A percentile compares a stretch with the other conserved stretches of the same genome.
These are phyloP conservation scores for Saccharomycopsis sp. DNA, from an alignment of 805 yeast species.

Conservation along the genomic window DNA sequence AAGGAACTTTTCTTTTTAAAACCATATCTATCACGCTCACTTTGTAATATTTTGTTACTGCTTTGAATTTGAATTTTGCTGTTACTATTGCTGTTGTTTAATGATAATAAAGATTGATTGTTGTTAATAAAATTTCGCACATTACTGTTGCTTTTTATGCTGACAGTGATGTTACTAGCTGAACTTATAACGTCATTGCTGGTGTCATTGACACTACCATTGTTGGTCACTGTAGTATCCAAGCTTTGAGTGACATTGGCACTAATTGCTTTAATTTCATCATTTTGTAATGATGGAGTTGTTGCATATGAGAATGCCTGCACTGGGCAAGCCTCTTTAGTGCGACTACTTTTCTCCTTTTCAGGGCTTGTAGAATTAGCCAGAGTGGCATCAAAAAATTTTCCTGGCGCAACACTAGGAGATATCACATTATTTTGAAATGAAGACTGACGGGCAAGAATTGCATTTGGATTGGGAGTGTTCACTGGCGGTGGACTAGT, in stretches of 20 bases:
- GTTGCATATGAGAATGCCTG: slow-evolving; percentile 8
- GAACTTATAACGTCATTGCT: slow-evolving; percentile 3
- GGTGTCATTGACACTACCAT: background rate
- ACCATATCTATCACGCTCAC: slow-evolving; percentile 72
- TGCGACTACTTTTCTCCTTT: background rate
- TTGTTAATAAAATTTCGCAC: slow-evolving; percentile 9
- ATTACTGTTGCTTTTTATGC: slow-evolving; percentile 2
- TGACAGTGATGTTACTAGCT: background rate
- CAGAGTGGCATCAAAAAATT: no score
- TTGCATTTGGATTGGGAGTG: no score
- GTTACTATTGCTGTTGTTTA: background rate
- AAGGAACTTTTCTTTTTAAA: slow-evolving; percentile 61
- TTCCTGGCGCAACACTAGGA: no score
- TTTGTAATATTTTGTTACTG: background rate
- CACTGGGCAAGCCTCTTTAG: background rate
- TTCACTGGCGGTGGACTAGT: background rate
- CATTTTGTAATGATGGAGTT: background rate
- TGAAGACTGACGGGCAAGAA: background rate
- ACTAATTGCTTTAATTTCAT: background rate
- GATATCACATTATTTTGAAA: no score
- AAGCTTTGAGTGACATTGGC: background rate
- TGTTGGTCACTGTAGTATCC: background rate
- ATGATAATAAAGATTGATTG: slow-evolving; percentile 2
- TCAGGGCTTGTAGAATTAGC: no score
- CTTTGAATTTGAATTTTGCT: slow-evolving; percentile 1